Evolutionary conservation across 129 eudicot genomes (phyloP).

Genomic region (Helianthus tuberosus): DNA sequence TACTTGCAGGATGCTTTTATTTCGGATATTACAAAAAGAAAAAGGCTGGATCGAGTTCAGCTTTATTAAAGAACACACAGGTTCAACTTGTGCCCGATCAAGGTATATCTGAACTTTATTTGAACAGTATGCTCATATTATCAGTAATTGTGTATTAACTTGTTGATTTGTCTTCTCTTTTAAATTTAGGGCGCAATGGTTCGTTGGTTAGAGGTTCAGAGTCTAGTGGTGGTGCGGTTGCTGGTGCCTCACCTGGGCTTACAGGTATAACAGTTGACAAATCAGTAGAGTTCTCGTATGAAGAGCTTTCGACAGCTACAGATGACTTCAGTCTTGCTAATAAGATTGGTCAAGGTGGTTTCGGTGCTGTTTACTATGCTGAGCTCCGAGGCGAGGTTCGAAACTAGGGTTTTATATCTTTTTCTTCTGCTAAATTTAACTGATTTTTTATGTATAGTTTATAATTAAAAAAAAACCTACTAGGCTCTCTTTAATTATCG

Average conservation of each 20-base stretch:
- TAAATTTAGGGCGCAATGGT: conserved; percentile 38
- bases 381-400: conserved; percentile 99
- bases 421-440: conserved; percentile 20
- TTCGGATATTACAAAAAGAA: conserved; percentile 53
- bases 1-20: conserved; percentile 52
- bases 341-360: conserved; percentile 99
- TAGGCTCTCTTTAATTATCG: not conserved
- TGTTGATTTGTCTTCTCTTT: conserved; percentile 11
- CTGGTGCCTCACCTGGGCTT: conserved; percentile 55
- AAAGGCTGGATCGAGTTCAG: conserved; percentile 26
- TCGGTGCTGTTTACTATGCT: conserved; percentile 96
- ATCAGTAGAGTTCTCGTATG: conserved; percentile 96
- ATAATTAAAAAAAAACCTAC: conserved; percentile 3
- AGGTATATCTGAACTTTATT: conserved; percentile 30
- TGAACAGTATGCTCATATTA: not conserved
- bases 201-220: conserved; percentile 39
- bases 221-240: conserved; percentile 41
- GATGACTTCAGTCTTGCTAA: conserved; percentile 79
- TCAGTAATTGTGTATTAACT: conserved; percentile 19
- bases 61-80: conserved; percentile 47
- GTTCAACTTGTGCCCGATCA: conserved; percentile 46
- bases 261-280: conserved; percentile 89
- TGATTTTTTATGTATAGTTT: conserved; percentile 1
- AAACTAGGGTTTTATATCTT: conserved; percentile 12
- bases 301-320: conserved; percentile 87